Percentiles rank a stretch among this genome's conserved stretches.
Evolutionary conservation across 2,329 filamentous ascomycete species (phyloP).

Genomic region (Cryphonectria nitschkei): DNA sequence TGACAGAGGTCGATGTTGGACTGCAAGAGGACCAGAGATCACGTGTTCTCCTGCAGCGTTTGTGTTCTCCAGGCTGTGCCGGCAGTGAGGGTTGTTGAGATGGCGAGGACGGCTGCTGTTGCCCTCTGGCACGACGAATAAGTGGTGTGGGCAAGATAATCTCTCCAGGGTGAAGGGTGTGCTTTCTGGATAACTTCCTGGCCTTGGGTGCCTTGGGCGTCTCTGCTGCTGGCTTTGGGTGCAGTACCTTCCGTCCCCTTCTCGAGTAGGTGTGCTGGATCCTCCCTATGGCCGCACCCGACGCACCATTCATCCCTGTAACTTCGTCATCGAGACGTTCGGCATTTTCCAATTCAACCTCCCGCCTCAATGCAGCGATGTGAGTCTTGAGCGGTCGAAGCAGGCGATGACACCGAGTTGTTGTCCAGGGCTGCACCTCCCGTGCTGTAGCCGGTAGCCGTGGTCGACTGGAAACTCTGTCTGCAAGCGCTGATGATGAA

Average conservation of each 20-base stretch:
- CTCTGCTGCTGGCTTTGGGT: background rate
- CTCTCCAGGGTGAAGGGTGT: conserved; percentile 30
- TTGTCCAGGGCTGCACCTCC: conserved; percentile 47
- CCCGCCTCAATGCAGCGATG: conserved; percentile 44
- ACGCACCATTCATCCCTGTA: background rate
- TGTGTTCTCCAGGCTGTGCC: background rate
- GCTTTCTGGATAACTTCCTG: conserved; percentile 9
- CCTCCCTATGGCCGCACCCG: background rate
- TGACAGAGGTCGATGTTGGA: conserved; percentile 19
- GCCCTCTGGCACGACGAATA: conserved; percentile 37
- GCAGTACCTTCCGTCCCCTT: conserved; percentile 21
- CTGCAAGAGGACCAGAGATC: conserved; percentile 24
- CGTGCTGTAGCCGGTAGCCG: background rate
- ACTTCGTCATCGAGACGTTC: conserved; percentile 1
- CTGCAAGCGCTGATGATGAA: conserved; percentile 4
- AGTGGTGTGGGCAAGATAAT: conserved; percentile 39
- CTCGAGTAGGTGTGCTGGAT: conserved; percentile 30
- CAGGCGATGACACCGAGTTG: conserved; percentile 50
- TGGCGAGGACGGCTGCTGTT: conserved; percentile 37
- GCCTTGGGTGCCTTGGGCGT: background rate
- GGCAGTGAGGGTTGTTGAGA: conserved; percentile 25
- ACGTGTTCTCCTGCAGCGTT: background rate
- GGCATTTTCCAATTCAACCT: conserved; percentile 33
- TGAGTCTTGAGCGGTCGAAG: conserved; percentile 52
- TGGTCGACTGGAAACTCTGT: background rate